Conservation (phyloP, 2,329 filamentous ascomycete species). For the Claviceps pusilla region DNA sequence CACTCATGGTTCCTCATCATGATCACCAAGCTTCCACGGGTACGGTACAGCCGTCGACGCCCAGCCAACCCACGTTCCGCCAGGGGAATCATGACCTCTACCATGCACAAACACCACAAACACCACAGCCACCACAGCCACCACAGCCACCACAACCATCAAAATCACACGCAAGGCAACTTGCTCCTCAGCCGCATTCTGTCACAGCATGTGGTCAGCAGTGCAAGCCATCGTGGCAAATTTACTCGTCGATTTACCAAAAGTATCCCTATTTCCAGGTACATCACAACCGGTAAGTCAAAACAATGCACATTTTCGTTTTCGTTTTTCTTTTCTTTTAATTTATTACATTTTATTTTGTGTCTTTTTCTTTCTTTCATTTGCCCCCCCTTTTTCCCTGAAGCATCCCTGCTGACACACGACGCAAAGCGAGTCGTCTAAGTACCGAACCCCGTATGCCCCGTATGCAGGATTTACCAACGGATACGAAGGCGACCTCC, state of each 20-base stretch:
- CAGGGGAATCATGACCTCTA: not conserved
- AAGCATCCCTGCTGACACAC: slow-evolving; percentile 7
- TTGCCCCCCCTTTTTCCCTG: not conserved
- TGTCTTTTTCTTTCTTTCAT: no score
- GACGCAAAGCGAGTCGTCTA: slow-evolving; percentile 34
- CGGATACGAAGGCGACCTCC: slow-evolving; percentile 40
- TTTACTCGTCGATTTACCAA: slow-evolving; percentile 29
- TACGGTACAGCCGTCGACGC: not conserved
- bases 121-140: slow-evolving; percentile 3
- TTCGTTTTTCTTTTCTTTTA: not conserved
- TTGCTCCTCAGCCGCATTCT: not conserved
- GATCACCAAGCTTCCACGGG: slow-evolving; percentile 6
- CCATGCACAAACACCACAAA: slow-evolving; percentile 4
- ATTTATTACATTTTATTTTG: no score
- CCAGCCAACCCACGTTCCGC: not conserved
- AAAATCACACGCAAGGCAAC: slow-evolving; percentile 1
- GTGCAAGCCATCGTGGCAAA: slow-evolving; percentile 19
- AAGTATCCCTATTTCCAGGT: slow-evolving; percentile 46
- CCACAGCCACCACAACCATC: not conserved
- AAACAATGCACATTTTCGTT: not conserved
- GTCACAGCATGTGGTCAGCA: slow-evolving; percentile 7
- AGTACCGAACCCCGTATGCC: slow-evolving; percentile 46
- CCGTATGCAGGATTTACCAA: slow-evolving; percentile 44
- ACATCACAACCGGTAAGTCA: slow-evolving; percentile 39
- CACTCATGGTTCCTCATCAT: slow-evolving; percentile 4